phyloP scores from a whole-genome alignment of 176 grass and related monocot species.

The Carex pumila region DNA sequence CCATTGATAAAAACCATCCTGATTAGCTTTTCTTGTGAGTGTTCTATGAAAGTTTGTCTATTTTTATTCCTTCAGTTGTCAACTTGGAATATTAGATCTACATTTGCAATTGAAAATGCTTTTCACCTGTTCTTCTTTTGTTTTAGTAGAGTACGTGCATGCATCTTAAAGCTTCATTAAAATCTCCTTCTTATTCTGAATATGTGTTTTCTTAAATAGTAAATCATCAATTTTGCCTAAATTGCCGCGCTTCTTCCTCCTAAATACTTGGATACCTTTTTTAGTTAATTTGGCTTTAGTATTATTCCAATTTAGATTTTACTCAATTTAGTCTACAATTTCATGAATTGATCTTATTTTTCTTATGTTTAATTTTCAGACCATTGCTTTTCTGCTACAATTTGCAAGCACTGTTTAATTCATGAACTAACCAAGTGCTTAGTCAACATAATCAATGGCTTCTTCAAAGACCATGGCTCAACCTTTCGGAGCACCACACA shows the following conservation, averaged over 20 bases:
- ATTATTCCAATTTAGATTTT: neutral
- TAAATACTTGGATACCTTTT: neutral
- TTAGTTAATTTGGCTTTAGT: neutral
- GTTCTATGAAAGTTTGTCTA: neutral
- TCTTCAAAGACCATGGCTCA: conserved; percentile 37
- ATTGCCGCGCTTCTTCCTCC: neutral
- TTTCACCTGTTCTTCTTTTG: neutral
- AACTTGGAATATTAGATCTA: neutral
- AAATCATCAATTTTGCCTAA: neutral
- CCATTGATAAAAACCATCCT: neutral
- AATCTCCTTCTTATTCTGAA: neutral
- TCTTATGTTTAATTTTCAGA: conserved; percentile 1
- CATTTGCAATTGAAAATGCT: conserved; percentile 8
- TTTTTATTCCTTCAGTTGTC: neutral
- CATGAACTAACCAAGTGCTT: neutral
- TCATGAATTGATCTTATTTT: neutral
- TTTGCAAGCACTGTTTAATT: neutral
- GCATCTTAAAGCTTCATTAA: neutral
- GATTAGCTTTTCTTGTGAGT: neutral
- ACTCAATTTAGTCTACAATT: neutral
- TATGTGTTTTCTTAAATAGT: neutral
- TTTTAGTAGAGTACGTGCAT: conserved; percentile 2
- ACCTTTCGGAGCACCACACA: neutral
- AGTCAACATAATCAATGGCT: conserved; percentile 20
- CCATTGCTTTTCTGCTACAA: neutral